Base-by-base conservation (phyloP, 306 rosid genomes). In the Begonia fuchsioides region DNA sequence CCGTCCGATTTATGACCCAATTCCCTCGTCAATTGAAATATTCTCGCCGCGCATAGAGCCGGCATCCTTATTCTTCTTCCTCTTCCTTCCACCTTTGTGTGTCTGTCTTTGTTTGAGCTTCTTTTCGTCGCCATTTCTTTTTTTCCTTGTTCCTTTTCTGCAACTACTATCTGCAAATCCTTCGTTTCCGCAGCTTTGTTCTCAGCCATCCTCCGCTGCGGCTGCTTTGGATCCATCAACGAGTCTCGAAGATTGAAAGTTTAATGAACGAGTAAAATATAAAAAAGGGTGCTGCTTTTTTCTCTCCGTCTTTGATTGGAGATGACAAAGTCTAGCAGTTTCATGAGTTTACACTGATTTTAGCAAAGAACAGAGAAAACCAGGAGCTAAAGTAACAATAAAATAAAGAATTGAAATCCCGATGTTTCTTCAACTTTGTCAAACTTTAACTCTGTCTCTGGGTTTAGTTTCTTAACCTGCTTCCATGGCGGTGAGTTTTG, bases 41-140 rank as follows among this genome's bases (percentile, higher is more conserved):
- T 84, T 57, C 97, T 68, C 0, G 97, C 97, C 8, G 97, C 97
- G 57, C 97, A 90, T 0, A 90, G 50, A 32, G 97, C 97, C 1
- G 97, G 97, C 95, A 90, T 90, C 77, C 97, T 71, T 68, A 90
- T 90, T 60, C 97, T 81, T 45, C 97, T 65, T 2, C 97, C 97
- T 26, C 97, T 73, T 4, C 97, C 97, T 64, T 90, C 97, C 2
- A 90, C 97, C 20, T 90, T 90, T 2, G 97, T 90, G 80, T 90
- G 97, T 3, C 97, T 56, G 60, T 90, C 98, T 51, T 90, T 90
- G 92, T 84, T 90, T 3, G 98, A 90, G 63, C 69, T 75, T 57
- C 95, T 69, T 66, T 90, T 90, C 1, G 98, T 94, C 15, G 85
- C 94, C 12, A 79, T 45, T 54, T 88, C 95, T 66, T 70, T 68